A percentile compares a stretch with the other conserved stretches of the same genome.
phyloP scores from a whole-genome alignment of 2,329 filamentous ascomycete genomes.

The Triangularia setosa region DNA sequence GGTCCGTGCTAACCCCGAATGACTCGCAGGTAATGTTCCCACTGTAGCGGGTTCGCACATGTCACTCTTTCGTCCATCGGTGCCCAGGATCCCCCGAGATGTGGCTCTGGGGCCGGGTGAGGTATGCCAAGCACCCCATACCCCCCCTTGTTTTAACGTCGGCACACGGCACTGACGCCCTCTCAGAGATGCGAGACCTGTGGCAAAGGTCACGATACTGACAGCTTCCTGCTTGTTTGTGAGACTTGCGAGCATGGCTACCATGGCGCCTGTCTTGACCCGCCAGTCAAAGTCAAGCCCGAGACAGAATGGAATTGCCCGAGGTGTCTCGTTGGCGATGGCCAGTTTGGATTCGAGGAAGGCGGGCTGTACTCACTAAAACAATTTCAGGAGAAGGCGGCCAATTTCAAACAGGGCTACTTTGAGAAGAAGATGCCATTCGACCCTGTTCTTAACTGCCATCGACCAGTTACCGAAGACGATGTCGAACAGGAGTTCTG shows the following conservation, averaged over 20 bases:
- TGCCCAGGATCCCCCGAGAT: slow-evolving; percentile 60
- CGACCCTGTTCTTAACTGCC: slow-evolving; percentile 77
- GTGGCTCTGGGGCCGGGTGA: slow-evolving; percentile 45
- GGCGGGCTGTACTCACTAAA: slow-evolving; percentile 92
- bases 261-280: slow-evolving; percentile 85
- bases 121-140: slow-evolving; percentile 26
- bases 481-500: slow-evolving; percentile 97
- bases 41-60: slow-evolving; percentile 96
- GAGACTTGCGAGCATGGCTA: slow-evolving; percentile 89
- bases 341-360: slow-evolving; percentile 96
- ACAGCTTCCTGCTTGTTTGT: slow-evolving; percentile 68
- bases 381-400: slow-evolving; percentile 94
- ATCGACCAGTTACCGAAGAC: slow-evolving; percentile 81
- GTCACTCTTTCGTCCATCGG: slow-evolving; percentile 83
- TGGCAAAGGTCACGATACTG: slow-evolving; percentile 67
- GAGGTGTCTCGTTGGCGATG: slow-evolving; percentile 89
- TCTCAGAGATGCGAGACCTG: slow-evolving; percentile 79
- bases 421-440: slow-evolving; percentile 88
- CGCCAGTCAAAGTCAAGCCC: slow-evolving; percentile 70
- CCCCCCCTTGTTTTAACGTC: not conserved
- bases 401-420: slow-evolving; percentile 90
- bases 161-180: slow-evolving; percentile 10
- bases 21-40: slow-evolving; percentile 57
- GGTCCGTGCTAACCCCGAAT: slow-evolving; percentile 33
- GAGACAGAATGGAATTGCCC: slow-evolving; percentile 95